These are phyloP conservation scores for Malania oleifera DNA, from an alignment of 164 flowering plant species.

Conservation along the genomic window DNA sequence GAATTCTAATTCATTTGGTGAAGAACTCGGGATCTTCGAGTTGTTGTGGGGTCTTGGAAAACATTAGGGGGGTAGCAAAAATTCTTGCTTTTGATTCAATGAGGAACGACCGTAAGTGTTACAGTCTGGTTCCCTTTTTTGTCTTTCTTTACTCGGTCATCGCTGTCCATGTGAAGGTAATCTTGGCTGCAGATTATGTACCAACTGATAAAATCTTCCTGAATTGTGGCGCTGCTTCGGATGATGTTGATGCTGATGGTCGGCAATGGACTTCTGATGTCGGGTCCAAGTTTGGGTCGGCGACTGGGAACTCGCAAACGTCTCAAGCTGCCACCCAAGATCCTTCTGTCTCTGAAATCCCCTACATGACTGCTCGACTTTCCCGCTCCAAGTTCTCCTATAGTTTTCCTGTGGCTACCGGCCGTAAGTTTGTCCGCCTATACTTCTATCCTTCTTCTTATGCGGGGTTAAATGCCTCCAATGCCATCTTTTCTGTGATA, in stretches of 20 bases:
- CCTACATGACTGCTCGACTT: slow-evolving; percentile 77
- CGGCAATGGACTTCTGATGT: slow-evolving; percentile 67
- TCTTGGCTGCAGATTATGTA: slow-evolving; percentile 38
- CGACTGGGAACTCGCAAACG: slow-evolving; percentile 27
- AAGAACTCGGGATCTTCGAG: not conserved
- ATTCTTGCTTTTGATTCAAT: slow-evolving; percentile 12
- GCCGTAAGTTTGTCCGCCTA: slow-evolving; percentile 64
- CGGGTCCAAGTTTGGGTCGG: slow-evolving; percentile 43
- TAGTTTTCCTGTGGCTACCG: slow-evolving; percentile 60
- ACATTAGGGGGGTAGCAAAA: not conserved
- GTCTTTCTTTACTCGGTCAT: slow-evolving; percentile 17
- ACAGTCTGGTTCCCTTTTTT: not conserved
- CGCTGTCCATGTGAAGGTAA: slow-evolving; percentile 2
- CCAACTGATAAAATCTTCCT: slow-evolving; percentile 52
- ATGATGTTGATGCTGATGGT: slow-evolving; percentile 38
- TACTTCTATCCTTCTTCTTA: slow-evolving; percentile 70
- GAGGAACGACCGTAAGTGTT: slow-evolving; percentile 11
- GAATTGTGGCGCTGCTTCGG: slow-evolving; percentile 56
- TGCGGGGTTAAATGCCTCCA: slow-evolving; percentile 31
- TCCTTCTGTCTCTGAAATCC: slow-evolving; percentile 59
- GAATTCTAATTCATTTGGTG: not conserved
- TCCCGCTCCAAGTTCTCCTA: slow-evolving; percentile 63
- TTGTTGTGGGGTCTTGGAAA: not conserved
- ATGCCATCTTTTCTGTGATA: slow-evolving; percentile 50
- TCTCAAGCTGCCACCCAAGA: slow-evolving; percentile 46